Percentiles rank a stretch among this genome's conserved stretches.
Evolutionary conservation across 352 stramenopile species (phyloP).

Genomic region (Globisporangium canariense): DNA sequence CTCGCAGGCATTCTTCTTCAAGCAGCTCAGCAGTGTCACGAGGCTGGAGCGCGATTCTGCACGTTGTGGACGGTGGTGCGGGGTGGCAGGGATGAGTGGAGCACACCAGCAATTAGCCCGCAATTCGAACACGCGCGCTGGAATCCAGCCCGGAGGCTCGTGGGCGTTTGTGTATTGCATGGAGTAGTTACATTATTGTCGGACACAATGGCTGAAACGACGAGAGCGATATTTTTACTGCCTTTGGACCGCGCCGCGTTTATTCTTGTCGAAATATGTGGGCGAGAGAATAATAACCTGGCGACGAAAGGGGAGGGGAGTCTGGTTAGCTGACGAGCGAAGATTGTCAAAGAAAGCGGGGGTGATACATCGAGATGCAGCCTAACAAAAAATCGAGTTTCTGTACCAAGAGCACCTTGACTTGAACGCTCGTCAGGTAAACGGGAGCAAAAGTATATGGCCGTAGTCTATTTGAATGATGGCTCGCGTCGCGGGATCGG

Average conservation of each 20-base stretch:
- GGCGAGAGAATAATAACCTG: too few relatives aligned
- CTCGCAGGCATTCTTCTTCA: slow-evolving; percentile 12
- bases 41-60: neutral
- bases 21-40: neutral
- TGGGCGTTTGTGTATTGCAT: neutral
- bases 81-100: neutral
- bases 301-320: too few relatives aligned
- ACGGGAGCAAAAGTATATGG: too few relatives aligned
- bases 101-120: neutral
- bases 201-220: slow-evolving; percentile 8
- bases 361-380: too few relatives aligned
- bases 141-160: neutral
- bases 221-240: slow-evolving; percentile 7
- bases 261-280: neutral
- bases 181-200: neutral
- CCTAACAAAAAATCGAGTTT: too few relatives aligned
- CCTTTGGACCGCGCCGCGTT: neutral
- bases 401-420: too few relatives aligned
- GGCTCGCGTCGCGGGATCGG: too few relatives aligned
- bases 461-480: too few relatives aligned
- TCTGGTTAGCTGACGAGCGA: too few relatives aligned
- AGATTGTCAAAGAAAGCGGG: too few relatives aligned
- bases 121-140: neutral
- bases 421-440: too few relatives aligned
- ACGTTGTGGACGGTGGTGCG: neutral